Conservation (phyloP, 331 rosid genomes). For the Cydonia oblonga region DNA sequence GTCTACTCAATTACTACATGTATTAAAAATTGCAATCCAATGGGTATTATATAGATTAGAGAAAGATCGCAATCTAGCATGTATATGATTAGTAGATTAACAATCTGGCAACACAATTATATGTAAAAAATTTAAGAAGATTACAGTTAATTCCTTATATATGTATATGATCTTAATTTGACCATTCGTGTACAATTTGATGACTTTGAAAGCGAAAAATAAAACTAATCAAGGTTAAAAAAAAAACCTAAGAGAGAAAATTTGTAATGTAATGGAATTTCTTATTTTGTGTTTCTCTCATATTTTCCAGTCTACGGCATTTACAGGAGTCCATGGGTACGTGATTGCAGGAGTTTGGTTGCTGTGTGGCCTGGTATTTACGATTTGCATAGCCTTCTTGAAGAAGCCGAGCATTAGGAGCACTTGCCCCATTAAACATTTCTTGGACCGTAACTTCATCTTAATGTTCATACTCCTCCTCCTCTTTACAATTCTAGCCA, state of each 20-base stretch:
- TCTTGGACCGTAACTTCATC: slow-evolving; percentile 26
- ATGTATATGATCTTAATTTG: too few relatives aligned
- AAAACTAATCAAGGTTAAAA: too few relatives aligned
- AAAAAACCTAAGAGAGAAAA: background rate
- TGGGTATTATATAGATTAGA: too few relatives aligned
- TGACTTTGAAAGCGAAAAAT: too few relatives aligned
- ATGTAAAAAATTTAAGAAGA: too few relatives aligned
- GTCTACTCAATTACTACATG: background rate
- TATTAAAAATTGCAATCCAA: background rate
- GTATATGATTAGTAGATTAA: background rate
- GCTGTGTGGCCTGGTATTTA: slow-evolving; percentile 40
- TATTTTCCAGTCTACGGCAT: slow-evolving; percentile 81
- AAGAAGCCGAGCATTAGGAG: slow-evolving; percentile 20
- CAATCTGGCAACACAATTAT: background rate
- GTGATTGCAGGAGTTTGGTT: slow-evolving; percentile 58
- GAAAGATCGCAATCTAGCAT: too few relatives aligned
- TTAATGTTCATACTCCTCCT: slow-evolving; percentile 30
- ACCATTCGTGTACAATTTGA: too few relatives aligned
- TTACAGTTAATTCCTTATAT: too few relatives aligned
- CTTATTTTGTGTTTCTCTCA: slow-evolving; percentile 36
- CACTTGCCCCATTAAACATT: slow-evolving; percentile 16
- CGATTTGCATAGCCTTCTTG: slow-evolving; percentile 21
- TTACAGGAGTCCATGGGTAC: slow-evolving; percentile 75
- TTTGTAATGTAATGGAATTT: slow-evolving; percentile 5
- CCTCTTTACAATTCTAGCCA: slow-evolving; percentile 43